Base-by-base conservation (phyloP, 2,329 filamentous ascomycete species). In the Aspergillus sojae region DNA sequence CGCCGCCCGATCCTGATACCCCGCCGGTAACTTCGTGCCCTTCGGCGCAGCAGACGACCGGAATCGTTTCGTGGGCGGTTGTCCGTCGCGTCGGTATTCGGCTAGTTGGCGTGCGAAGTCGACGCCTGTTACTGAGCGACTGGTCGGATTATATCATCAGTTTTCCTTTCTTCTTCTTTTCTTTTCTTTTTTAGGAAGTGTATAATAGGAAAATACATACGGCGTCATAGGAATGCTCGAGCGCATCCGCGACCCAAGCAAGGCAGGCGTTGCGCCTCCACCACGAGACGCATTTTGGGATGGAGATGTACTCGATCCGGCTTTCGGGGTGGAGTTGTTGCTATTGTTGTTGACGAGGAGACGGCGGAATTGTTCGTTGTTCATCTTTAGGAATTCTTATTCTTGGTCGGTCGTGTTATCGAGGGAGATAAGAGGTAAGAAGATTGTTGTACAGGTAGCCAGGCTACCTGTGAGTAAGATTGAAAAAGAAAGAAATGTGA, bases 181-280 rank as follows among this genome's bases (percentile, higher is more conserved):
- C 2, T 58, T 60, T 3, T 10, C 19, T 21, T 11, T 21, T 23
- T 23, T 23, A 23, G 23, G 23, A 23, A 23, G 23, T 23, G 23
- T 23, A 23, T 23, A 23, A 23, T 23, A 23, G 23, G 23, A 23
- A 23, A 7, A 11, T 28, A 83, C 89, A 72, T 84, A 93, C 90
- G 94, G 94, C 55, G 94, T 97, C 94, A 97, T 97, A 62, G 93
- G 93, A 65, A 97, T 94, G 77, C 87, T 94, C 39, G 91, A 86
- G 68, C 88, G 88, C 79, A 91, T 88, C 72, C 91, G 87, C 62
- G 92, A 95, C 26, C 93, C 93, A 62, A 96, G 83, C 5, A 87
- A 79, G 56, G 81, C 80, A 54, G 81, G 74, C 66, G 81, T 84
- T 82, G 85, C 72, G 77, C 74, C 78, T 79, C 64, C 77, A 62